These are phyloP conservation scores for Ceratobasidium sp. DNA, from an alignment of 1,284 basidiomycete genomes.

Conservation along the genomic window DNA sequence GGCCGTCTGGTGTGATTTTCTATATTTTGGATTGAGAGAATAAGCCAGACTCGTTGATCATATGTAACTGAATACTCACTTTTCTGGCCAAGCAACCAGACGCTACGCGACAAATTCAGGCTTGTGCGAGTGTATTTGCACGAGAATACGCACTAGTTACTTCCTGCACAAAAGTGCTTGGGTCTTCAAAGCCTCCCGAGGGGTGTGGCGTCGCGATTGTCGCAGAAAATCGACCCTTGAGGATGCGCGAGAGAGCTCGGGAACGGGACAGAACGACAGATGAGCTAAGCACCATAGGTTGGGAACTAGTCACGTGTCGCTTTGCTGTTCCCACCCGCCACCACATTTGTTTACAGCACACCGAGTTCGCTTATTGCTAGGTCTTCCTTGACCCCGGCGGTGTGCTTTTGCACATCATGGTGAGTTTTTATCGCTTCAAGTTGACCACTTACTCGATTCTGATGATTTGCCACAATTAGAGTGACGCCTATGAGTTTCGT, in stretches of 20 bases:
- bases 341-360: neutral
- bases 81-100: neutral
- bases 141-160: neutral
- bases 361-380: neutral
- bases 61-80: neutral
- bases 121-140: neutral
- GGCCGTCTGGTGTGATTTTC: neutral
- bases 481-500: constrained; percentile 78
- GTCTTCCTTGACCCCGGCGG: neutral
- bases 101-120: neutral
- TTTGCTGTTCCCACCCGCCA: neutral
- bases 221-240: constrained; percentile 2
- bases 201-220: neutral
- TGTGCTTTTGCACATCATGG: constrained; percentile 11
- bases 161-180: too few relatives aligned
- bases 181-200: too few relatives aligned
- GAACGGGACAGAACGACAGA: neutral
- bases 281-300: neutral
- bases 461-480: too few relatives aligned
- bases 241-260: neutral
- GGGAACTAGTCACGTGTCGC: constrained; percentile 6
- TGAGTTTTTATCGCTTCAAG: too few relatives aligned
- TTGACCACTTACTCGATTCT: too few relatives aligned
- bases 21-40: neutral
- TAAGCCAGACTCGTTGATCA: neutral